Evolutionary conservation across 495 filamentous ascomycete genomes (phyloP), one percentile per base, ranked within the genome.

Genomic region (Tirmania nivea): DNA sequence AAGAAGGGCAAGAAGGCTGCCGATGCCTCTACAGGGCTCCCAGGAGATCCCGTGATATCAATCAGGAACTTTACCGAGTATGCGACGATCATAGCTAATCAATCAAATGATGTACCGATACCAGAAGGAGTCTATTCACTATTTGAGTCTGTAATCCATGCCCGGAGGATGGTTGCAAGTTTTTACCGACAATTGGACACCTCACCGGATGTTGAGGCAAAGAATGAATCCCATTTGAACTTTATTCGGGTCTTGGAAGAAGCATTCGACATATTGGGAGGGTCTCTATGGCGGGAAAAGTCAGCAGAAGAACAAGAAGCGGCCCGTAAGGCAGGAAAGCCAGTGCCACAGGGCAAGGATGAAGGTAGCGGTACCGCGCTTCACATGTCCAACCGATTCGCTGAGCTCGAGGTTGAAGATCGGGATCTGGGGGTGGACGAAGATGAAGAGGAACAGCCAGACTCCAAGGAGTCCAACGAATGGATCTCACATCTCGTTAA

Each of bases 391-490:
- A 57, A 56, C 47, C 55, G 35, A 39, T 57, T 57, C 54, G 55
- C 55, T 20, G 55, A 57, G 35, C 47, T 57, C 9, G 55, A 57
- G 55, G 55, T 57, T 31, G 55, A 57, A 48, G 55, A 57, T 47
- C 49, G 47, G 35, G 55, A 57, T 21, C 55, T 57, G n/a, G 55
- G 55, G 11, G 11, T 55, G 20, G 55, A 57, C 10, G 52, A 57
- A 25, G 53, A 25, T 37, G 12, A 16, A 20, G 20, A 48, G 25
- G 48, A 45, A 17, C n/a, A 11, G 14, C 12, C 39, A 10, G 14
- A 52, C 19, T 45, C 47, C 8, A 50, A 56, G 50, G 50, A 34
- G 0, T 12, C 35, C 42, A 57, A 57, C n/a, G 55, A 56, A 51
- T 56, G 55, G 55, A 57, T 57, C 19, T 52, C 55, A 45, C 45